A percentile compares a stretch with the other conserved stretches of the same genome.
phyloP scores from a whole-genome alignment of 1,139 yeast genomes.

The Blastobotrys malaysiensis region DNA sequence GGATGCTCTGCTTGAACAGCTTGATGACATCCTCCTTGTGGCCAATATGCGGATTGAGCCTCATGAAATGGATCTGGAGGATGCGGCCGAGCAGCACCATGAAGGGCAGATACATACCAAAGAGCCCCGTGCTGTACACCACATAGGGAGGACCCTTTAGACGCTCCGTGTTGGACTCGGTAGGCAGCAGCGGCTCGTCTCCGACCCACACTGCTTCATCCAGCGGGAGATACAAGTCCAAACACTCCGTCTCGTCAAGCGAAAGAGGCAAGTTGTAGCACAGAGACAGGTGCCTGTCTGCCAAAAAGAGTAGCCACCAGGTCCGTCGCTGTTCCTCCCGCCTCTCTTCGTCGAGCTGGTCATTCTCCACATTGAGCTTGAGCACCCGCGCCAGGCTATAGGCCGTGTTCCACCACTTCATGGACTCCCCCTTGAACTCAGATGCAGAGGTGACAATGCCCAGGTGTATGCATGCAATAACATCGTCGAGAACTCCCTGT shows the following conservation, averaged over 20 bases:
- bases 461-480: conserved; percentile 33
- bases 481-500: conserved; percentile 32
- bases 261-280: conserved; percentile 33
- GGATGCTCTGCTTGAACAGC: background rate
- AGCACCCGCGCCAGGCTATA: conserved; percentile 30
- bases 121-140: conserved; percentile 15
- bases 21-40: conserved; percentile 3
- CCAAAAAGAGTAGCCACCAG: conserved; percentile 38
- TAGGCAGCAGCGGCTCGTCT: conserved; percentile 19
- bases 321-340: conserved; percentile 37
- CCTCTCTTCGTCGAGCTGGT: conserved; percentile 26
- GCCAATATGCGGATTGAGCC: background rate
- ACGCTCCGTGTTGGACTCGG: conserved; percentile 20
- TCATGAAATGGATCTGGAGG: conserved; percentile 17
- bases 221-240: conserved; percentile 31
- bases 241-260: conserved; percentile 31
- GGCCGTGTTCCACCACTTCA: conserved; percentile 36
- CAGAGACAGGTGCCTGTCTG: conserved; percentile 35
- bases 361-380: conserved; percentile 28
- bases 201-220: conserved; percentile 31
- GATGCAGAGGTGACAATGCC: conserved; percentile 36
- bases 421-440: conserved; percentile 34
- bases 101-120: conserved; percentile 21
- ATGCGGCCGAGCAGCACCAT: conserved; percentile 21
- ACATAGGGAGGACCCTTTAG: conserved; percentile 12